Base-by-base conservation (phyloP, 2,329 filamentous ascomycete species). In the Canariomyces notabilis region DNA sequence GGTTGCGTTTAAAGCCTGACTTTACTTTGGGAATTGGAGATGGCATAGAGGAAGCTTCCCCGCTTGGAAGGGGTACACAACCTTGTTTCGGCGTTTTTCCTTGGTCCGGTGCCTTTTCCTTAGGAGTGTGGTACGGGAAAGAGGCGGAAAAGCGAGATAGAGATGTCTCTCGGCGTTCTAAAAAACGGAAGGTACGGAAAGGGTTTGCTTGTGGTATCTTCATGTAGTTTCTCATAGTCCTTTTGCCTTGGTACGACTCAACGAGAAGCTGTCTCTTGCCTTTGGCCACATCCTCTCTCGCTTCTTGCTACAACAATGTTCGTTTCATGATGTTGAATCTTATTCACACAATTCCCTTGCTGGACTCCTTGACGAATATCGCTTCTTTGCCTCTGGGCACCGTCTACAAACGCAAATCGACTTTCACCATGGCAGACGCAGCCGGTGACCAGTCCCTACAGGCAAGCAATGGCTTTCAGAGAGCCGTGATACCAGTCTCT, bases 91-190 rank as follows among this genome's bases (percentile, higher is more conserved):
- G 40, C 46, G 40, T 48, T 48, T 29, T 46, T 36, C 22, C n/a
- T n/a, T n/a, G n/a, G n/a, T n/a, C 22, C 16, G 12, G n/a, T 43
- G 19, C 36, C 19, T 21, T 44, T 40, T 44, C 36, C 22, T 20
- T 33, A 26, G 15, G 34, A 42, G 16, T 31, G 35, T n/a, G 29
- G 33, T 33, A 39, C 14, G 20, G 46, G 46, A 38, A 32, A 37
- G 32, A 42, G 42, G 36, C 29, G 36, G 35, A 40, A 48, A 48
- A 44, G 19, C 19, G 37, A 43, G 31, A 37, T 38, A 48, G 45
- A 48, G 32, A 48, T 47, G 29, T 45, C 42, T 39, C 39, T 47
- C 18, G 45, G 45, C 45, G 39, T 47, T 40, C 8, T 8, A n/a
- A 14, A 37, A 47, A 37, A 26, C 26, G 22, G 15, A 19, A 21